phyloP scores from a whole-genome alignment of 495 filamentous ascomycete genomes.

The Paragyromitra xinjiangensis region DNA sequence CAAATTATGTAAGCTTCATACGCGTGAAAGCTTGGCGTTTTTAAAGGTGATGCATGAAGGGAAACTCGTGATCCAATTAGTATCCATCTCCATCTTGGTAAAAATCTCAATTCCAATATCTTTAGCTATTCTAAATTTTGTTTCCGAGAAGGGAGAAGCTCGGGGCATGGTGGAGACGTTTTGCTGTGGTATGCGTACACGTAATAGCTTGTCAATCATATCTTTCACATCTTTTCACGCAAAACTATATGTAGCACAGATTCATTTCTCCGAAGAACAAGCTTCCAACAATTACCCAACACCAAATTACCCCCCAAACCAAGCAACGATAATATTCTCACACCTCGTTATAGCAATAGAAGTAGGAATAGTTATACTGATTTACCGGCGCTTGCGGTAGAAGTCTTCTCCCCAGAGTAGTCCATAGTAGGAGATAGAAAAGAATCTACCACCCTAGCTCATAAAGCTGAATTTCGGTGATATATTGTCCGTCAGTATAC shows the following conservation, averaged over 20 bases:
- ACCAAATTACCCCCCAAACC: not conserved
- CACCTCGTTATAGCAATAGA: not conserved
- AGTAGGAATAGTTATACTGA: not conserved
- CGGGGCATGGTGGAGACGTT: too few species aligned
- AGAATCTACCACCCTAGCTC: not conserved
- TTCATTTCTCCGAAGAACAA: not conserved
- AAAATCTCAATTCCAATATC: too few species aligned
- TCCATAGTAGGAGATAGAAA: not conserved
- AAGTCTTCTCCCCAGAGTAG: not conserved
- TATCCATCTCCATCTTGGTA: not conserved
- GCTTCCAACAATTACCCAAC: not conserved
- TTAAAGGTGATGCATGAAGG: too few species aligned
- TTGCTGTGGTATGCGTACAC: too few species aligned
- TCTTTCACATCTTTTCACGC: not conserved
- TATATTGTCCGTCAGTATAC: not conserved
- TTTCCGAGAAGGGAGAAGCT: too few species aligned
- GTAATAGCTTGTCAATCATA: not conserved
- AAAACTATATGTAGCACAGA: not conserved
- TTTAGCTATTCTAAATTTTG: too few species aligned
- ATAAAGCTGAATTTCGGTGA: not conserved
- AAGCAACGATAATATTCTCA: not conserved
- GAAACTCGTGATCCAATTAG: not conserved
- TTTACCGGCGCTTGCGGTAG: not conserved
- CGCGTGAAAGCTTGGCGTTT: constrained; percentile 7
- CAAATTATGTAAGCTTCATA: constrained; percentile 31